Evolutionary conservation across 163 green algal species (phyloP), one percentile per base, ranked within the genome.

Genomic region (Dunaliella salina): DNA sequence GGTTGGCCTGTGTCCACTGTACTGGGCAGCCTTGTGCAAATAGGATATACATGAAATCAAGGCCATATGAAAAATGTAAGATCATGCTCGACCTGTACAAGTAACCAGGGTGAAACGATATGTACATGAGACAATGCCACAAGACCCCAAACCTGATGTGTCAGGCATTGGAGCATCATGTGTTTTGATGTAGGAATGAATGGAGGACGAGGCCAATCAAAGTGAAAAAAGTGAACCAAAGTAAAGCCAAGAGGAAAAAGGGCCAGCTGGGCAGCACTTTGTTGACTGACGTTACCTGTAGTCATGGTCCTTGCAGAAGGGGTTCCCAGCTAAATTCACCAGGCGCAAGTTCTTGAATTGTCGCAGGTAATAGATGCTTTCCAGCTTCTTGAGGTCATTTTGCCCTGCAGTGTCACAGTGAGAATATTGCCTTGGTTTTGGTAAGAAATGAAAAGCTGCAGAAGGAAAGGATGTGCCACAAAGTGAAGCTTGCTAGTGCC

Each of bases 241-340:
- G 4, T 80, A 80, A 5, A 5, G 46, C 24, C 80, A 26, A 59
- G 11, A 83, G 1, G 75, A 59, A 25, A 1, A 72, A 84, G 81
- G 12, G 22, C 67, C 3, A 29, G 29, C 25, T 79, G 8, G 25
- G 29, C 3, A 79, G 25, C 67, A 79, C 13, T 11, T 79, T 4
- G 25, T 33, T 3, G 67, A 30, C 67, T 50, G 40, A 50, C 40
- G 8, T 50, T 33, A 81, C 84, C 57, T 83, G 89, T 95, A 92
- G 75, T 90, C 87, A 46, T 87, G 87, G 17, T 91, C 84, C 81
- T 93, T 92, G 85, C 90, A 93, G 35, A 97, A 90, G 20, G 93
- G 94, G 88, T 97, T 97, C 72, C 92, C 94, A 1, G 89, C 89
- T 50, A 98, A 86, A 88, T 95, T 98, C n/a, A 97, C 86, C 63